These are phyloP conservation scores for Priceomyces medius DNA, from an alignment of 805 yeast genomes.

Conservation along the genomic window DNA sequence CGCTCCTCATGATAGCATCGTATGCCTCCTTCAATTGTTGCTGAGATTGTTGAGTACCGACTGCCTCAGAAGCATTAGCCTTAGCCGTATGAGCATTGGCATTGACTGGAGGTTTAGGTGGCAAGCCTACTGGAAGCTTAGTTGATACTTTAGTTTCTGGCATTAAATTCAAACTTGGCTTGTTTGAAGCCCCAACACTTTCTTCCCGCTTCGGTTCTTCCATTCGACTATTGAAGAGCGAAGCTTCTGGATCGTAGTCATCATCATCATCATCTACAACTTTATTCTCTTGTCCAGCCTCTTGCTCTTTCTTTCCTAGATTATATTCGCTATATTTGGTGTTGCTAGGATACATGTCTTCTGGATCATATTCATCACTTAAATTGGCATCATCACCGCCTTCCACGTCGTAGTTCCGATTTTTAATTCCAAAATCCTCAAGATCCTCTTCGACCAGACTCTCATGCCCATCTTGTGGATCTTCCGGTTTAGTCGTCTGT, in stretches of 20 bases:
- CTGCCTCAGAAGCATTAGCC: conserved; percentile 5
- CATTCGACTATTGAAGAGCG: conserved; percentile 7
- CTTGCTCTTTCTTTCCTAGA: conserved; percentile 4
- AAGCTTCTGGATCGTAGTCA: conserved; percentile 30
- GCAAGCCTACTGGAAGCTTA: conserved; percentile 20
- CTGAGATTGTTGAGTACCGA: conserved; percentile 12
- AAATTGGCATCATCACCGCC: background rate
- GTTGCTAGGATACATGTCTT: background rate
- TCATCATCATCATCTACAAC: conserved; percentile 24
- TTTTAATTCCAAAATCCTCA: background rate
- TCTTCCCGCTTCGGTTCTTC: conserved; percentile 8
- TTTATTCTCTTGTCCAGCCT: conserved; percentile 8
- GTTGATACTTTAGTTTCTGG: conserved; percentile 13
- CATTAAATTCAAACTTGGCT: conserved; percentile 5
- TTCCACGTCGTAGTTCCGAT: background rate
- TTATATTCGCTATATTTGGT: background rate
- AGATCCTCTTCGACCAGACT: conserved; percentile 1
- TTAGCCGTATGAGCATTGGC: conserved; percentile 9
- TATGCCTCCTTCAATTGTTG: conserved; percentile 30
- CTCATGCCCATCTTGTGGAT: background rate
- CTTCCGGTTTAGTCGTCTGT: too few species aligned
- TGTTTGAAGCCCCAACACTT: background rate
- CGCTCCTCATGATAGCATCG: conserved; percentile 37
- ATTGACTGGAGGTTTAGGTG: conserved; percentile 29
- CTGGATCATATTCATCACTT: conserved; percentile 12